A percentile compares a stretch with the other conserved stretches of the same genome.
Conservation (phyloP, 1,284 basidiomycete species). For the Athelia psychrophila region DNA sequence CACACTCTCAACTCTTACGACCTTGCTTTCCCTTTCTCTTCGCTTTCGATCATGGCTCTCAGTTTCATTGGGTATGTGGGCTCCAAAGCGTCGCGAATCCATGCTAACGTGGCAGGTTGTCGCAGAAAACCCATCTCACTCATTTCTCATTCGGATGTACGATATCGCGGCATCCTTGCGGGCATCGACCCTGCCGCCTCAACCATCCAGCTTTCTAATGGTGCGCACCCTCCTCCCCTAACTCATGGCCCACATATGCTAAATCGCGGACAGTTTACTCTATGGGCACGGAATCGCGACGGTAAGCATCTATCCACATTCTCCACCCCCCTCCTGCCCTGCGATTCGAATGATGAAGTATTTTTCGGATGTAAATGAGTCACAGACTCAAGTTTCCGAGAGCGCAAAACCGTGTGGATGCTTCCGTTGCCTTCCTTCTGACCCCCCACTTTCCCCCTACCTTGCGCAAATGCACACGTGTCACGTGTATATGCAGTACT, state of each 20-base stretch:
- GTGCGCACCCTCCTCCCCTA: constrained; percentile 36
- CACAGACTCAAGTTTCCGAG: constrained; percentile 43
- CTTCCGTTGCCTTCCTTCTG: constrained; percentile 62
- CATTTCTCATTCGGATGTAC: constrained; percentile 88
- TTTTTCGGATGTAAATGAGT: constrained; percentile 55
- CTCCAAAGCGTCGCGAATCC: neutral
- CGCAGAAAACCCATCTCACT: constrained; percentile 83
- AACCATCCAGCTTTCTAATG: constrained; percentile 86
- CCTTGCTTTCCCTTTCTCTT: constrained; percentile 9
- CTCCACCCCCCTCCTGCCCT: constrained; percentile 4
- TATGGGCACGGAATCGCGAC: constrained; percentile 84
- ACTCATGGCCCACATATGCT: constrained; percentile 1
- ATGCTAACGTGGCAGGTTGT: constrained; percentile 8
- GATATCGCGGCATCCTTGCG: constrained; percentile 84
- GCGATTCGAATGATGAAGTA: constrained; percentile 33
- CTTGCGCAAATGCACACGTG: neutral
- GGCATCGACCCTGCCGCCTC: constrained; percentile 82
- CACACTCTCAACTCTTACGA: neutral
- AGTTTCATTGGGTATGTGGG: constrained; percentile 60
- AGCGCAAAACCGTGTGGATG: constrained; percentile 61
- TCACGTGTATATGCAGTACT: constrained; percentile 14
- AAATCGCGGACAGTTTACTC: constrained; percentile 60
- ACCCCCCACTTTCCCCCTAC: constrained; percentile 14
- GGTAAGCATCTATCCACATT: constrained; percentile 46
- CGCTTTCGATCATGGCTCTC: constrained; percentile 51